These are phyloP conservation scores for Posidonia oceanica DNA, from an alignment of 116 monocot species.

Conservation along the genomic window DNA sequence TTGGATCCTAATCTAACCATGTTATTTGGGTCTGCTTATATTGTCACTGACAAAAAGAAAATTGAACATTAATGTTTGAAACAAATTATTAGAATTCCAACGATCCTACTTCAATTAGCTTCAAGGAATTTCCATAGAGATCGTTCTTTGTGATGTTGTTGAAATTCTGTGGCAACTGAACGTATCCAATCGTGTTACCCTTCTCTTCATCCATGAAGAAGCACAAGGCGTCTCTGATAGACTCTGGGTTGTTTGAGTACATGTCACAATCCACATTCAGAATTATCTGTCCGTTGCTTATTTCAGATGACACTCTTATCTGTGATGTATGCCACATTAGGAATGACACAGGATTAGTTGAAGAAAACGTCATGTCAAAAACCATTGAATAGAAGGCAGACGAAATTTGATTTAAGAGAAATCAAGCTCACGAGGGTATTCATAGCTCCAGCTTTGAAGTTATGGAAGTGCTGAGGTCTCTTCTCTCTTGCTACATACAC, in stretches of 20 bases:
- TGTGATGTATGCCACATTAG: background rate
- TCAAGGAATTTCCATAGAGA: slow-evolving; percentile 22
- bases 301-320: slow-evolving; percentile 31
- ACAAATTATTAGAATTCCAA: background rate
- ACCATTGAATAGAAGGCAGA: background rate
- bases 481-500: slow-evolving; percentile 84
- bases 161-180: slow-evolving; percentile 35
- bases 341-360: background rate
- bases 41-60: background rate
- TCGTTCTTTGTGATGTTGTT: slow-evolving; percentile 29
- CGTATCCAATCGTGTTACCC: slow-evolving; percentile 25
- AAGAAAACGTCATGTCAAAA: background rate
- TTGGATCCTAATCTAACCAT: too few relatives aligned
- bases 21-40: too few relatives aligned
- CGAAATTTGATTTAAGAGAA: background rate
- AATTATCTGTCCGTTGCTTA: slow-evolving; percentile 32
- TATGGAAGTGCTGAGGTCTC: slow-evolving; percentile 45
- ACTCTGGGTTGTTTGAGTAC: slow-evolving; percentile 31
- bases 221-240: slow-evolving; percentile 37
- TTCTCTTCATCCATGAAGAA: slow-evolving; percentile 39
- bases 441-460: slow-evolving; percentile 87
- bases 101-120: background rate
- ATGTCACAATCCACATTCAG: slow-evolving; percentile 53
- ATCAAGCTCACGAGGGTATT: slow-evolving; percentile 50
- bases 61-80: background rate